Evolutionary conservation across 129 eudicot species (phyloP).

Genomic region (Dittrichia graveolens): DNA sequence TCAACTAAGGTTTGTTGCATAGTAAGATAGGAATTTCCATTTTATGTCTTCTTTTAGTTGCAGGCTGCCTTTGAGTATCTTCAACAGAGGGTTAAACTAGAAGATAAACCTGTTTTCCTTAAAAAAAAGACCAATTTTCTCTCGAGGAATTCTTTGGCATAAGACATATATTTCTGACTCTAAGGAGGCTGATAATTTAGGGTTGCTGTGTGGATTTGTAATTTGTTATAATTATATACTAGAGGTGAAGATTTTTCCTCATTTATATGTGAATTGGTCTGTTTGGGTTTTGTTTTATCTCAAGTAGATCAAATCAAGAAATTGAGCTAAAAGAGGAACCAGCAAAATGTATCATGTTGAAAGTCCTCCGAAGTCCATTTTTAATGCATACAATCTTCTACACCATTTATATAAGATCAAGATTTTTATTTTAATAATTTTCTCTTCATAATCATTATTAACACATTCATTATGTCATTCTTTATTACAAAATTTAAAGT

Average conservation of each 20-base stretch:
- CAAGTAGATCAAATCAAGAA: neutral
- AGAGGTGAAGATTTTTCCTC: neutral
- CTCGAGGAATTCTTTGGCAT: neutral
- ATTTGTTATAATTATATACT: neutral
- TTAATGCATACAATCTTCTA: neutral
- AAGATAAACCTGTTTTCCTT: neutral
- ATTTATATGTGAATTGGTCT: neutral
- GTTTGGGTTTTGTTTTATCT: neutral
- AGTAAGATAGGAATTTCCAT: neutral
- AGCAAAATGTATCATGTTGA: neutral
- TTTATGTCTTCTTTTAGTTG: neutral
- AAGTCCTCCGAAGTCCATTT: neutral
- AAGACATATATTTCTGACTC: neutral
- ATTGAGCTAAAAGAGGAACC: neutral
- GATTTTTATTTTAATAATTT: slow-evolving; percentile 2
- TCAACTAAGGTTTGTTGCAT: slow-evolving; percentile 63
- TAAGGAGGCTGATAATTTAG: slow-evolving; percentile 1
- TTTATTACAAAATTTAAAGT: neutral
- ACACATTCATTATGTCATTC: too few species aligned
- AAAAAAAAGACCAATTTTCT: neutral
- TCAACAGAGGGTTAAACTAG: neutral
- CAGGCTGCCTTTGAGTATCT: neutral
- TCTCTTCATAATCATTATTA: neutral
- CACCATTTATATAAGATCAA: neutral
- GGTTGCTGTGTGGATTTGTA: slow-evolving; percentile 1